Conservation (phyloP, 441 rosid species). For the Theobroma grandiflorum region DNA sequence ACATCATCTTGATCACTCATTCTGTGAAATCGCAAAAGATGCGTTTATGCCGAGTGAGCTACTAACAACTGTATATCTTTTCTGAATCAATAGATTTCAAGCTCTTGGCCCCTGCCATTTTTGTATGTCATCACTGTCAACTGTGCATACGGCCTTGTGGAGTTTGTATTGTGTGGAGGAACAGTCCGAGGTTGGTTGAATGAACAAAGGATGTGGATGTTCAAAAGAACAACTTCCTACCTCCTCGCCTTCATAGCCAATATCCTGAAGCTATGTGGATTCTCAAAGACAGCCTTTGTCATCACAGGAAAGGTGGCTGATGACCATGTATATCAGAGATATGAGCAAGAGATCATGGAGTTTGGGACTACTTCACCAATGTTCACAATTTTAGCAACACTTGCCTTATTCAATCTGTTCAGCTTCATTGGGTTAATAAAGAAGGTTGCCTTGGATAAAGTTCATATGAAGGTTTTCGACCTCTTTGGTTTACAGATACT, state of each 20-base stretch:
- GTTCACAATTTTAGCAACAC: conserved; percentile 57
- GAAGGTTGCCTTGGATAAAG: conserved; percentile 27
- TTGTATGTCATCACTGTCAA: conserved; percentile 48
- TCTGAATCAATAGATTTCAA: conserved; percentile 39
- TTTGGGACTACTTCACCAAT: conserved; percentile 71
- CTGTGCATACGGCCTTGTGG: conserved; percentile 52
- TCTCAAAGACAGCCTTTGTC: conserved; percentile 50
- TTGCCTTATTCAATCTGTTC: conserved; percentile 61
- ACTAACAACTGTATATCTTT: not conserved
- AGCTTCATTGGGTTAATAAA: conserved; percentile 42
- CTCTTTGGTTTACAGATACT: conserved; percentile 48
- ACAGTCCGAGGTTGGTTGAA: conserved; percentile 83
- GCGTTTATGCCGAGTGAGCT: no score
- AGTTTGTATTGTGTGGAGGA: conserved; percentile 63
- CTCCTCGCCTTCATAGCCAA: conserved; percentile 60
- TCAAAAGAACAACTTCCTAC: conserved; percentile 69
- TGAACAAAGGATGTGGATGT: conserved; percentile 77
- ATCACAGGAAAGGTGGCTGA: conserved; percentile 73
- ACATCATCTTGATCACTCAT: no score
- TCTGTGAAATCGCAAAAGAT: no score
- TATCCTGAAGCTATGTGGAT: conserved; percentile 46
- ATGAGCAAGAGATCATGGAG: conserved; percentile 67
- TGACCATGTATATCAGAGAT: conserved; percentile 53
- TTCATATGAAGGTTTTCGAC: conserved; percentile 11
- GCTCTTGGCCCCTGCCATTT: conserved; percentile 70